phyloP scores from a whole-genome alignment of 371 early-diverging fungal species.

The Spraguea lophii region DNA sequence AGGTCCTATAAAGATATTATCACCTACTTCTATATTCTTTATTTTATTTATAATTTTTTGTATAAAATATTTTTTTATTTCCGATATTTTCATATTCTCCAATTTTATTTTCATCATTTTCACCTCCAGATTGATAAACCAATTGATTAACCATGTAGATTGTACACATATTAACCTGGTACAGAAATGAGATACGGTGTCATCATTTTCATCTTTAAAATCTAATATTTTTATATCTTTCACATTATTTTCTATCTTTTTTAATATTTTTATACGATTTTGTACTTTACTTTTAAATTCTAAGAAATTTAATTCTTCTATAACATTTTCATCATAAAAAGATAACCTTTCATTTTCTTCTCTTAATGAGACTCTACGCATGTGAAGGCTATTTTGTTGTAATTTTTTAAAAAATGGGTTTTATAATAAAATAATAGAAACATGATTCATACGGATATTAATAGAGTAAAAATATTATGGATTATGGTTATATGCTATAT shows the following conservation, averaged over 20 bases:
- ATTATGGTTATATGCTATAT: no score
- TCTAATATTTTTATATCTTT: neutral
- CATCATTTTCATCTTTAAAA: constrained; percentile 7
- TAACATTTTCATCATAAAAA: no score
- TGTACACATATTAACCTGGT: constrained; percentile 16
- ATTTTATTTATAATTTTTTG: constrained; percentile 20
- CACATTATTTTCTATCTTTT: constrained; percentile 1
- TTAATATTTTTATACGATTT: neutral
- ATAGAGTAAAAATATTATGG: no score
- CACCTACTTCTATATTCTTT: neutral
- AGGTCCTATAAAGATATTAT: constrained; percentile 1
- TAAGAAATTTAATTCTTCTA: neutral
- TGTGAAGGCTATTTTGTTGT: no score
- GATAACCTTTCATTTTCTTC: no score
- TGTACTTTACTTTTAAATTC: neutral
- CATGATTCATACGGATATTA: no score
- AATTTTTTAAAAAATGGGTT: no score
- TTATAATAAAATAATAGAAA: no score
- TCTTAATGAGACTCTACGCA: no score
- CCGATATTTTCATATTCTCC: neutral
- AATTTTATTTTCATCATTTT: constrained; percentile 26
- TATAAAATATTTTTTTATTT: constrained; percentile 16
- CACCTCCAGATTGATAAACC: constrained; percentile 39
- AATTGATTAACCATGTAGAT: constrained; percentile 10
- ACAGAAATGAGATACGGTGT: constrained; percentile 24